phyloP scores from a whole-genome alignment of 2,329 filamentous ascomycete genomes.

The Nothophoma quercina region DNA sequence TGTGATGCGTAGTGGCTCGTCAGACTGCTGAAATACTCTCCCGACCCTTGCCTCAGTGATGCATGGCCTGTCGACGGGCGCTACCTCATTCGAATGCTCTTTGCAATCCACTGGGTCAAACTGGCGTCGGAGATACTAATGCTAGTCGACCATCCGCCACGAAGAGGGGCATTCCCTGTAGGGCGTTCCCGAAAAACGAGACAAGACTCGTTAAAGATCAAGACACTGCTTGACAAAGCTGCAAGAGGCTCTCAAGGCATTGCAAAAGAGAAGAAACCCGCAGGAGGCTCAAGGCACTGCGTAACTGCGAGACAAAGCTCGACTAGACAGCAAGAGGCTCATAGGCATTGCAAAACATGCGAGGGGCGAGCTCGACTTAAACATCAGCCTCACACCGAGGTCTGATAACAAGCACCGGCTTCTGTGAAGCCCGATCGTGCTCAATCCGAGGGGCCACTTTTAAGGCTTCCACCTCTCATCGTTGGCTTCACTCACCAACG shows the following conservation, averaged over 20 bases:
- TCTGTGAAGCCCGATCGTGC: neutral
- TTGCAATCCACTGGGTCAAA: conserved; percentile 1
- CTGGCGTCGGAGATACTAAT: neutral
- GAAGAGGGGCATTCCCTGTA: neutral
- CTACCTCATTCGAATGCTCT: neutral
- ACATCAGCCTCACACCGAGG: neutral
- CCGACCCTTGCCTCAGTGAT: neutral
- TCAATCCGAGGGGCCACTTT: neutral
- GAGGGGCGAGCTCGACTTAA: conserved; percentile 13
- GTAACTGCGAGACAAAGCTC: neutral
- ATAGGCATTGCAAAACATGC: neutral
- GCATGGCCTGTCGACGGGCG: conserved; percentile 1
- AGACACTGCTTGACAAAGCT: neutral
- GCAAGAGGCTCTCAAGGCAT: too few relatives aligned
- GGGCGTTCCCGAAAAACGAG: conserved; percentile 4
- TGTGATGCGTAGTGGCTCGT: conserved; percentile 3
- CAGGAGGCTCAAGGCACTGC: too few relatives aligned
- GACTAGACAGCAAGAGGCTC: conserved; percentile 7
- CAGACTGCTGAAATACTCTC: conserved; percentile 3
- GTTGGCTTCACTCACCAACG: conserved; percentile 5
- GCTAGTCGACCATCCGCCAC: conserved; percentile 2
- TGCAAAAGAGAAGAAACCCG: too few relatives aligned
- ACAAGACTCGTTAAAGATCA: neutral
- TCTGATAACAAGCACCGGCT: conserved; percentile 2
- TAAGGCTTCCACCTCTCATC: neutral